Base-by-base conservation (phyloP, 352 stramenopile genomes). In the Phytopythium mirpurense region DNA sequence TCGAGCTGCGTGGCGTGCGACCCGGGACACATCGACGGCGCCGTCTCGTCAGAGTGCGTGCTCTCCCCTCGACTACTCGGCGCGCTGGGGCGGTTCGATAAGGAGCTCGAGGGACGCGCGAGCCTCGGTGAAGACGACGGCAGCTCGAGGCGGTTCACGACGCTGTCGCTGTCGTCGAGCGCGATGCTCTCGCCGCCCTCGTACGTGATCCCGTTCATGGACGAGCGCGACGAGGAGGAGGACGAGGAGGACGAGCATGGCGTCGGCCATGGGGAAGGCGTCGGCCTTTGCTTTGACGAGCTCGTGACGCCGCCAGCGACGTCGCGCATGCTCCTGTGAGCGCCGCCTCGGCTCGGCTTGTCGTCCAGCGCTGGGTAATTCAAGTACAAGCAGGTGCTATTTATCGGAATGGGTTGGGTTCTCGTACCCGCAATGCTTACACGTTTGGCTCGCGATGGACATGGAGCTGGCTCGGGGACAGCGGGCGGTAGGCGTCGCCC, bases 401-500 rank as follows among this genome's bases (percentile, higher is more conserved):
- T 51, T 51, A 37, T 40, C 35, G 16, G 14, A 51, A 19, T 1
- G 45, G 5, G 54, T 29, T 6, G 56, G 38, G 32, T 34, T 59
- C 29, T 5, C 29, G 9, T 12, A 62, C 29, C 26, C 9, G 12
- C 51, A 64, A 57, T 15, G n/a, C n/a, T 60, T 65, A 72, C 35
- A 57, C 27, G 15, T 60, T 55, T 16, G 60, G 55, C 9, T 54
- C 51, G 8, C 48, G 41, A 54, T 34, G 27, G 18, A 56, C 45
- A 1, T 53, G 51, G 3, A 51, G 19, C 3, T 78, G 60, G 21
- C 44, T 70, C 3, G 67, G 67, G 1, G 63, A 78, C 50, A 69
- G 63, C 7, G 62, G 61, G 4, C 63, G 57, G 37, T 78, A 79
- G 42, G 27, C 68, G n/a, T 84, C 70, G 14, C 59, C 68, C 24